phyloP scores from a whole-genome alignment of 805 yeast species.

The Candida methanosorbosa region DNA sequence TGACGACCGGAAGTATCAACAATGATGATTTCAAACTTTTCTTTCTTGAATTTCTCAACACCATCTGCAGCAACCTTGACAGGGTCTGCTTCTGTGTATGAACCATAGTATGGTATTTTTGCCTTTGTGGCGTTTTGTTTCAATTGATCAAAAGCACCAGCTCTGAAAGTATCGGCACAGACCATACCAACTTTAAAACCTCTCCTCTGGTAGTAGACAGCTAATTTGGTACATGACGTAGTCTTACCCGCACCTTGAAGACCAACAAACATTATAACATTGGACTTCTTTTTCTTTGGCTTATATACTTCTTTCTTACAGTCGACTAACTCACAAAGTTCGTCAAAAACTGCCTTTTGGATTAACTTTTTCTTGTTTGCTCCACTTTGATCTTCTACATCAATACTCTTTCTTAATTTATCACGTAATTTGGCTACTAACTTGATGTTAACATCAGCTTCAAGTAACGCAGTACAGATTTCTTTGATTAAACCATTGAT shows the following conservation, averaged over 20 bases:
- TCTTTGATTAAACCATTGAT: constrained; percentile 74
- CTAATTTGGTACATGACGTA: constrained; percentile 93
- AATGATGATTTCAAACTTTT: constrained; percentile 84
- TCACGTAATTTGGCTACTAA: constrained; percentile 72
- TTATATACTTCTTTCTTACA: constrained; percentile 47
- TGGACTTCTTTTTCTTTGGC: constrained; percentile 74
- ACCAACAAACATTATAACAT: constrained; percentile 96
- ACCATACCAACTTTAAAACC: constrained; percentile 94
- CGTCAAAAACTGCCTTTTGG: constrained; percentile 93
- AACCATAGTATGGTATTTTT: constrained; percentile 87
- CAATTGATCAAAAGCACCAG: constrained; percentile 98
- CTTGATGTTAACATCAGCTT: constrained; percentile 88
- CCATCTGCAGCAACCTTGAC: constrained; percentile 88
- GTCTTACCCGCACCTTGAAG: constrained; percentile 99
- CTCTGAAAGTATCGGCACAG: constrained; percentile 98
- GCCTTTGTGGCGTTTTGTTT: constrained; percentile 97
- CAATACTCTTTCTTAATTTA: constrained; percentile 53
- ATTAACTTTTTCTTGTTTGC: constrained; percentile 68
- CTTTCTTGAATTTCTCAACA: constrained; percentile 83
- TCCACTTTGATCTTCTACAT: constrained; percentile 42
- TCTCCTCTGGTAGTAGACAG: constrained; percentile 86
- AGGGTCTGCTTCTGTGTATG: constrained; percentile 93
- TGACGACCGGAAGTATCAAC: constrained; percentile 99
- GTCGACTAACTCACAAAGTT: constrained; percentile 79
- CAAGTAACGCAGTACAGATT: constrained; percentile 82